These are phyloP conservation scores for Gossypium schwendimanii DNA, from an alignment of 441 rosid genomes.

Conservation along the genomic window DNA sequence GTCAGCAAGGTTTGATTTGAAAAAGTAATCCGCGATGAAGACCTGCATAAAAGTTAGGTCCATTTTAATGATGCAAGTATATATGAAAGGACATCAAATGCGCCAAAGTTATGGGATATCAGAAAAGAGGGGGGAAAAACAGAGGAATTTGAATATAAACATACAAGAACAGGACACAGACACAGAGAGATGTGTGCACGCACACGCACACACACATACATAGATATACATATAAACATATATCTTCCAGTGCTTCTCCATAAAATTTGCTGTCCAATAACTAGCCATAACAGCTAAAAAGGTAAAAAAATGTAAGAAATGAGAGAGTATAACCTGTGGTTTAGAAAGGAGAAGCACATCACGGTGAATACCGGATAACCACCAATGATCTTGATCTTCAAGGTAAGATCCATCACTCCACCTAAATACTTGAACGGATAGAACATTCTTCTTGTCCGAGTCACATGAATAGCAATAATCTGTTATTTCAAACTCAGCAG, in stretches of 20 bases:
- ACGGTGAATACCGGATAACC: constrained; percentile 95
- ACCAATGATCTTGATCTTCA: constrained; percentile 99
- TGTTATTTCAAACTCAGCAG: constrained; percentile 96
- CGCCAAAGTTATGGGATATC: background rate
- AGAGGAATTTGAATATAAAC: background rate
- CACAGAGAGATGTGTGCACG: no score
- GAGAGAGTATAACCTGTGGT: constrained; percentile 57
- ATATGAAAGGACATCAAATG: background rate
- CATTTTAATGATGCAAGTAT: background rate
- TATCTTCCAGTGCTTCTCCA: background rate
- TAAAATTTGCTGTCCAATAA: background rate
- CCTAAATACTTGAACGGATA: constrained; percentile 94
- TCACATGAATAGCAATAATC: constrained; percentile 70
- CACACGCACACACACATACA: no score
- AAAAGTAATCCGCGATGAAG: constrained; percentile 82
- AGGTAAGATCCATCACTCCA: constrained; percentile 99
- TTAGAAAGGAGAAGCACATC: constrained; percentile 96
- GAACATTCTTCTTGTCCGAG: constrained; percentile 70
- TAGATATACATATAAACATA: background rate
- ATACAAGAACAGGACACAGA: background rate
- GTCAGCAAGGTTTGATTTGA: constrained; percentile 64
- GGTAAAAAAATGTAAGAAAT: background rate
- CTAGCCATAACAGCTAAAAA: background rate
- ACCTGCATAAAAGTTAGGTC: constrained; percentile 48
- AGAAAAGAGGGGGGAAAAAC: background rate